A percentile compares a stretch with the other conserved stretches of the same genome.
phyloP scores from a whole-genome alignment of 2,329 filamentous ascomycete genomes.

The Penicillium sp. region DNA sequence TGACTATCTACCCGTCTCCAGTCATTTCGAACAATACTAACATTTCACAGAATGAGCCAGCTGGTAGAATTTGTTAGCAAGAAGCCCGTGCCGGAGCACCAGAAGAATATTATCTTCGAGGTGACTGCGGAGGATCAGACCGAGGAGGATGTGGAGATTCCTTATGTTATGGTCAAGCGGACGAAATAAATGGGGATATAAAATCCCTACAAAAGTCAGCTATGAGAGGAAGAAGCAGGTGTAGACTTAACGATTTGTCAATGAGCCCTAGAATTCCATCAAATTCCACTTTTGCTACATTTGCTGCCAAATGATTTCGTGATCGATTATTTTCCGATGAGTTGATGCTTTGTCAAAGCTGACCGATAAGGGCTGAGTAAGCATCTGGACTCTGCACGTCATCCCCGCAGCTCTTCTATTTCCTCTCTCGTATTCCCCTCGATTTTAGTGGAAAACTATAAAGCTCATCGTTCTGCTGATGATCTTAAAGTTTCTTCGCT shows the following conservation, averaged over 20 bases:
- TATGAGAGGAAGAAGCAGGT: background rate
- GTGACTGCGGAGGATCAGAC: slow-evolving; percentile 86
- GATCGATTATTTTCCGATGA: background rate
- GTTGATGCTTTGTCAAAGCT: slow-evolving; percentile 29
- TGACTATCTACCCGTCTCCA: background rate
- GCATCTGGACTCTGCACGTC: slow-evolving; percentile 14
- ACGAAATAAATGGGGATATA: slow-evolving; percentile 34
- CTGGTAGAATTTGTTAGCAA: slow-evolving; percentile 87
- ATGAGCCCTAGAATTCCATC: slow-evolving; percentile 14
- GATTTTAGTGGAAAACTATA: slow-evolving; percentile 6
- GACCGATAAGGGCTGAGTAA: slow-evolving; percentile 26
- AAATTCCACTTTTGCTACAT: slow-evolving; percentile 3
- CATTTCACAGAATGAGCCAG: slow-evolving; percentile 70
- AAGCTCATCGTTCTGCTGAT: slow-evolving; percentile 19
- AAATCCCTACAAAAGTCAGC: background rate
- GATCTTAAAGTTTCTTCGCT: slow-evolving; percentile 25
- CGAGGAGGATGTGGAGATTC: slow-evolving; percentile 94
- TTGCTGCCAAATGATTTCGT: background rate
- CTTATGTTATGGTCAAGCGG: slow-evolving; percentile 89
- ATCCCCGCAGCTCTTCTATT: slow-evolving; percentile 12
- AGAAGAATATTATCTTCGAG: slow-evolving; percentile 96
- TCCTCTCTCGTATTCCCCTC: slow-evolving; percentile 1
- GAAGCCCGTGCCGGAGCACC: slow-evolving; percentile 85
- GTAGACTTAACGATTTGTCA: slow-evolving; percentile 16
- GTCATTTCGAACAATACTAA: slow-evolving; percentile 25